Base-by-base conservation (phyloP, 345 rosid genomes). In the Cardamine resedifolia region DNA sequence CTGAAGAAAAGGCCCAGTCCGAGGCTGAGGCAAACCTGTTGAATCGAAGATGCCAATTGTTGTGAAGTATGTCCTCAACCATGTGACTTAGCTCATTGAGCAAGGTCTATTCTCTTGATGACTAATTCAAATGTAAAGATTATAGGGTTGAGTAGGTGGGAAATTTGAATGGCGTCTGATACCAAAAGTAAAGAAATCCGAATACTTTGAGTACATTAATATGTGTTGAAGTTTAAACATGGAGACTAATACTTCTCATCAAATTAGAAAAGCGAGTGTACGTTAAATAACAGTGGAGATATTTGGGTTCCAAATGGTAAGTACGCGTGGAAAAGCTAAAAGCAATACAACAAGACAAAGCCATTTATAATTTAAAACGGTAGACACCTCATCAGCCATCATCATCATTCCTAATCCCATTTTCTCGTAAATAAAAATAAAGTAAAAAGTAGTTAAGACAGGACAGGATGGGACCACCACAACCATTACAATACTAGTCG, bases 1-100 rank as follows among this genome's bases (percentile, higher is more conserved):
- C 90, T 15, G 90, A 86, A n/a, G n/a, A n/a, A n/a, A n/a, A n/a
- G n/a, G n/a, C n/a, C n/a, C n/a, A n/a, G n/a, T n/a, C n/a, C n/a
- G n/a, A 68, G 41, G 76, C 85, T 44, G 88, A 86, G 88, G 88
- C 6, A 84, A 84, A 57, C 75, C 77, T 39, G 77, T 33, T 24
- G 90, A 86, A 39, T 73, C 84, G 0, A 86, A 83, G 83, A 86
- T 84, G 81, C 85, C 87, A 2, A 81, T 81, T 66, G 83, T 80
- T 61, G 87, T 81, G 18, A 86, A 84, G 66, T 86, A 84, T 75
- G 91, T 85, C 26, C 87, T 86, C 39, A 86, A 86, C 75, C 88
- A 86, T 72, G 82, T 83, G 10, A 86, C 87, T 0, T 84, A 83
- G 64, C 87, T 86, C 28, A 83, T 86, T 57, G 88, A 86, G 81